A percentile compares a stretch with the other conserved stretches of the same genome.
These are phyloP conservation scores for Bassia scoparia DNA, from an alignment of 148 eudicot species.

Conservation along the genomic window DNA sequence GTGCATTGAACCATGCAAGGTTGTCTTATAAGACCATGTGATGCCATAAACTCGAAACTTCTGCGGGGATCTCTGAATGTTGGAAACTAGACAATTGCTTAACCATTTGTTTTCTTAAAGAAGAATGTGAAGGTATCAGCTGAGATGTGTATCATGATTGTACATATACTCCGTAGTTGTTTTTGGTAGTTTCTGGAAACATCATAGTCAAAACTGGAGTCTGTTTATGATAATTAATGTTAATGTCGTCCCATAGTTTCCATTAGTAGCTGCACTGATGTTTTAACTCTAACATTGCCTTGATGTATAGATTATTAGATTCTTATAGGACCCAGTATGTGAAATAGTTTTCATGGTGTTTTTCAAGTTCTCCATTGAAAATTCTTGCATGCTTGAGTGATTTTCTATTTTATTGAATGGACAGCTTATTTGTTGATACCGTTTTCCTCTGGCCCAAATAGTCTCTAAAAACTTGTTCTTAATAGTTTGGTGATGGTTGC, in stretches of 20 bases:
- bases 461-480: not conserved
- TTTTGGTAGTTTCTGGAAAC: not conserved
- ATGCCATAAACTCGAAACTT: not conserved
- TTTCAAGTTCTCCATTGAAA: not conserved
- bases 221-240: not conserved
- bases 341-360: not conserved
- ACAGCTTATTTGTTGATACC: constrained; percentile 1
- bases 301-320: not conserved
- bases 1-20: not conserved
- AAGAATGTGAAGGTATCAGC: not conserved
- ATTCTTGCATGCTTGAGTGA: not conserved
- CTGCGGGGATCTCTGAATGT: not conserved
- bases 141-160: not conserved
- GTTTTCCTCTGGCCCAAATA: not conserved
- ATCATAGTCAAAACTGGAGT: not conserved
- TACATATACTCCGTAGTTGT: not conserved
- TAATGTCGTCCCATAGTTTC: not conserved
- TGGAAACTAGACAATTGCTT: not conserved
- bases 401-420: not conserved
- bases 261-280: not conserved
- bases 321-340: not conserved
- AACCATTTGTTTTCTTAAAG: not conserved
- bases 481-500: constrained; percentile 4
- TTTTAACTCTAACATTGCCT: not conserved
- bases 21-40: not conserved